Conservation (phyloP, 2,329 filamentous ascomycete species). For the Mycosphaerella sp. region DNA sequence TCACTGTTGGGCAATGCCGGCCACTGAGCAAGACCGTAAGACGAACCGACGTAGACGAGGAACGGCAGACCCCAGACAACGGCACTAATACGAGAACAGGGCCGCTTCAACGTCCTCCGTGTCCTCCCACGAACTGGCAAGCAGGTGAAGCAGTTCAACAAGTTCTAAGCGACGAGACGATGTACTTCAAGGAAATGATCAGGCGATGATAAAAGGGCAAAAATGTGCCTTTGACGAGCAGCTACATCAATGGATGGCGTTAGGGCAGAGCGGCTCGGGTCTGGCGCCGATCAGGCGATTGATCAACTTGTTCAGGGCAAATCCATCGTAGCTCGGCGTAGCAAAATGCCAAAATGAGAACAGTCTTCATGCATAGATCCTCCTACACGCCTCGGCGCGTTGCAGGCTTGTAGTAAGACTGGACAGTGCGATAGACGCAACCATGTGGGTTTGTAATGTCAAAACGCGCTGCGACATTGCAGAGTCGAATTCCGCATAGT, state of each 20-base stretch:
- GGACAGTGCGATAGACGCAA: background rate
- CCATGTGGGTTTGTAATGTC: background rate
- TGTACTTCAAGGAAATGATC: constrained; percentile 18
- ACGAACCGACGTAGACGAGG: constrained; percentile 30
- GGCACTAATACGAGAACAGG: constrained; percentile 47
- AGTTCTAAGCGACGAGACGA: constrained; percentile 65
- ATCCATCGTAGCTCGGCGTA: constrained; percentile 23
- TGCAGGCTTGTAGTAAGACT: background rate
- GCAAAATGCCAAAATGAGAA: constrained; percentile 23
- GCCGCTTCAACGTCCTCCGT: constrained; percentile 99
- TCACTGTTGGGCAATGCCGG: constrained; percentile 99
- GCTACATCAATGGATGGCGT: constrained; percentile 25
- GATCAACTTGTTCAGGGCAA: constrained; percentile 6
- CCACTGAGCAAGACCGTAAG: constrained; percentile 99
- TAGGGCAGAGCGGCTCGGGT: constrained; percentile 19
- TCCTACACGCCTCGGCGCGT: background rate
- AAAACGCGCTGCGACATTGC: no score
- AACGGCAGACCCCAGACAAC: constrained; percentile 5
- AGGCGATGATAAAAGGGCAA: constrained; percentile 11
- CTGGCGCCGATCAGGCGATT: constrained; percentile 11
- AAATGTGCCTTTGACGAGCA: constrained; percentile 13
- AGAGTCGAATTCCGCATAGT: no score
- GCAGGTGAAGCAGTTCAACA: constrained; percentile 94
- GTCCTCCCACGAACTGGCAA: constrained; percentile 97
- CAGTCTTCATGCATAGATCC: constrained; percentile 21